Percentiles rank a stretch among this genome's conserved stretches.
Conservation (phyloP, 176 grass and related monocot species). For the Eragrostis nindensis region DNA sequence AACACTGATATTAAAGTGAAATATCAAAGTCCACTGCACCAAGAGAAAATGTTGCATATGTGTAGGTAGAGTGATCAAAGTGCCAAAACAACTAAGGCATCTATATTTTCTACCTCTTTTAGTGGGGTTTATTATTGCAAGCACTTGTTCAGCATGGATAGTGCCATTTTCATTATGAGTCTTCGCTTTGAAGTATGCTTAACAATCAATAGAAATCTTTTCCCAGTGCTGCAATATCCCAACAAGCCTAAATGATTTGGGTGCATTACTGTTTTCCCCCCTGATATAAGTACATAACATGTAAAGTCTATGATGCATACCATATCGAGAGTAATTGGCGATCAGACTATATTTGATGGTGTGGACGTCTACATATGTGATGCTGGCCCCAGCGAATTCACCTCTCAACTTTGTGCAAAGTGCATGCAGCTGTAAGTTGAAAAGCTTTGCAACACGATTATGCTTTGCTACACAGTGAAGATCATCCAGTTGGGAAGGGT, state of each 20-base stretch:
- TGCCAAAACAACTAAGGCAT: background rate
- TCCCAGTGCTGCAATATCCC: background rate
- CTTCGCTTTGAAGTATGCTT: constrained; percentile 17
- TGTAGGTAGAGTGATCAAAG: constrained; percentile 7
- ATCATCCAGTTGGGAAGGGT: constrained; percentile 77
- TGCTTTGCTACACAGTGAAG: constrained; percentile 81
- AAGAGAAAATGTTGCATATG: background rate
- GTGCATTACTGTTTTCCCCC: constrained; percentile 7
- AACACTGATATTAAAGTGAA: background rate
- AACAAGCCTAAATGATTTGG: constrained; percentile 5
- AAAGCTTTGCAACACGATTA: constrained; percentile 84
- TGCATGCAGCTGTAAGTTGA: constrained; percentile 88
- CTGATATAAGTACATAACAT: constrained; percentile 15
- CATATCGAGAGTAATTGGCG: constrained; percentile 85
- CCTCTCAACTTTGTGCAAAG: constrained; percentile 80
- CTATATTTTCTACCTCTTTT: constrained; percentile 1
- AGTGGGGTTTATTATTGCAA: constrained; percentile 11
- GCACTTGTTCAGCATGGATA: constrained; percentile 17
- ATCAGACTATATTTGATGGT: constrained; percentile 84
- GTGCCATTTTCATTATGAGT: constrained; percentile 25
- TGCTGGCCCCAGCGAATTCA: constrained; percentile 65
- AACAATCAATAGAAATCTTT: constrained; percentile 2
- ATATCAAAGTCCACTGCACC: background rate
- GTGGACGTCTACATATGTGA: constrained; percentile 93
- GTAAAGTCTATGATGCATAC: constrained; percentile 52